Percentiles rank a stretch among this genome's conserved stretches.
phyloP scores from a whole-genome alignment of 805 yeast species.

The Kluyveromyces aestuarii region DNA sequence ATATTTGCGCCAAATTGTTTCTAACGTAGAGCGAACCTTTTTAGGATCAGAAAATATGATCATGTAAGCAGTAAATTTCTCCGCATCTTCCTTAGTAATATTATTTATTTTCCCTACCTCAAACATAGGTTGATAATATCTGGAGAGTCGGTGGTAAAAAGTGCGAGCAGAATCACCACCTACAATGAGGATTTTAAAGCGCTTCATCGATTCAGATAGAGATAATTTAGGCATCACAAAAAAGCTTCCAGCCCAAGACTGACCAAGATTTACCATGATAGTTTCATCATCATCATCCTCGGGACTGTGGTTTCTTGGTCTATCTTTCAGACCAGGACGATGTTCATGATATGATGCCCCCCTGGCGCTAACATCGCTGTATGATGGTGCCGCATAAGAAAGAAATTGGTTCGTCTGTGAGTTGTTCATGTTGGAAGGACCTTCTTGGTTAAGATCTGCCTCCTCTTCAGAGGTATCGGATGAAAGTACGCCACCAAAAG shows the following conservation, averaged over 20 bases:
- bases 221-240: slow-evolving; percentile 28
- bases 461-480: slow-evolving; percentile 29
- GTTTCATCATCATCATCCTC: slow-evolving; percentile 17
- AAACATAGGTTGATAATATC: slow-evolving; percentile 14
- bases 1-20: slow-evolving; percentile 15
- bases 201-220: slow-evolving; percentile 12
- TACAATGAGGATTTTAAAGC: slow-evolving; percentile 17
- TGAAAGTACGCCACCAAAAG: slow-evolving; percentile 15
- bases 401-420: background rate
- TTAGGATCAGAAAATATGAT: slow-evolving; percentile 19
- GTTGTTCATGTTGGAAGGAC: slow-evolving; percentile 6
- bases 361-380: background rate
- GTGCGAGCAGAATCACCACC: slow-evolving; percentile 18
- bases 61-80: slow-evolving; percentile 13
- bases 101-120: slow-evolving; percentile 16
- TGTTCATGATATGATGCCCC: background rate
- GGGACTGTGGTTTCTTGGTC: background rate
- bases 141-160: slow-evolving; percentile 20
- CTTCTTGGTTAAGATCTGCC: slow-evolving; percentile 9
- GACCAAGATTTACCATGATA: slow-evolving; percentile 16
- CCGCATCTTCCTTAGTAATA: slow-evolving; percentile 7
- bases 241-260: slow-evolving; percentile 19
- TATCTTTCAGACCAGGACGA: background rate
- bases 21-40: slow-evolving; percentile 16
- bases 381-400: background rate